Percentiles rank a stretch among this genome's conserved stretches.
Conservation (phyloP, 1,284 basidiomycete genomes). For the Austroboletus niveus region DNA sequence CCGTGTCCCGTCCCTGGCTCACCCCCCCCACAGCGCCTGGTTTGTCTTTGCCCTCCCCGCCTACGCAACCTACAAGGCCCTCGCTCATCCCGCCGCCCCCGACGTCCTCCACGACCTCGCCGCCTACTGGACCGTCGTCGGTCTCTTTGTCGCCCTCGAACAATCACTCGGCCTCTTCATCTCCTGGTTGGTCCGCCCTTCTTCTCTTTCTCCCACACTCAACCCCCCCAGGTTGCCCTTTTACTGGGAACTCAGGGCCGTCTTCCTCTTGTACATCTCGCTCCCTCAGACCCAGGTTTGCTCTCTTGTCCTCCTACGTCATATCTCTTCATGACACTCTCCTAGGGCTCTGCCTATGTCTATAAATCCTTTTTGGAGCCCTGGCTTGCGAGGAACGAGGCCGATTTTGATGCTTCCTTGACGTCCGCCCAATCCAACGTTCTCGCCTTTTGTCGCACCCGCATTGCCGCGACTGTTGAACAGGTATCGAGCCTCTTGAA, state of each 20-base stretch:
- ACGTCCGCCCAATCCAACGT: constrained; percentile 50
- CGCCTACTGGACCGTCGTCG: constrained; percentile 52
- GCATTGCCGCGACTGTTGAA: constrained; percentile 47
- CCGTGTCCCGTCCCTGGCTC: constrained; percentile 1
- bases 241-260: constrained; percentile 72
- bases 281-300: constrained; percentile 72
- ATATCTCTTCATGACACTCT: neutral
- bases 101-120: constrained; percentile 47
- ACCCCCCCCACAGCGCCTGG: constrained; percentile 49
- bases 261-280: constrained; percentile 70
- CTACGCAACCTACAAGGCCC: constrained; percentile 64
- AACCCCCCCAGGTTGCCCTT: constrained; percentile 65
- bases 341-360: constrained; percentile 71
- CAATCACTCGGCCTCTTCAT: constrained; percentile 67
- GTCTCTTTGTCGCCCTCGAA: constrained; percentile 62
- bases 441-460: constrained; percentile 50
- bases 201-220: constrained; percentile 2
- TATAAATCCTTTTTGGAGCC: constrained; percentile 67
- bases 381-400: constrained; percentile 64
- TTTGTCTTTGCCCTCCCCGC: constrained; percentile 64
- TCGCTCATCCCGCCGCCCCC: constrained; percentile 56
- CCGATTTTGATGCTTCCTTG: constrained; percentile 64
- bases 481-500: constrained; percentile 43
- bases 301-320: neutral
- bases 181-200: constrained; percentile 54